A percentile compares a stretch with the other conserved stretches of the same genome.
Evolutionary conservation across 192 early-diverging fungal genomes (phyloP).

Genomic region (Paraglomus occultum): DNA sequence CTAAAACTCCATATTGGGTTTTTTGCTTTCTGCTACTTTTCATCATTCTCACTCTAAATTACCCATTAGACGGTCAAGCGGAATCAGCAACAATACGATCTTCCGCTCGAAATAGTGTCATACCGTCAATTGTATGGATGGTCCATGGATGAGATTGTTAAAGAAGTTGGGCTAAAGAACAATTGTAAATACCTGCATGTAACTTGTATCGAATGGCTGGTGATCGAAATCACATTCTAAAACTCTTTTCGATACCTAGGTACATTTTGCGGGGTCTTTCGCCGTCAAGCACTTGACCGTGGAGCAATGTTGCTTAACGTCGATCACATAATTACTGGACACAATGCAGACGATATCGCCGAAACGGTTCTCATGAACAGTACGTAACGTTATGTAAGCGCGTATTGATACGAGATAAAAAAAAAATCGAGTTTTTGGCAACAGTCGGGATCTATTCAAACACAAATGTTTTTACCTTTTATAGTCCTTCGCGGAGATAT

Average conservation of each 20-base stretch:
- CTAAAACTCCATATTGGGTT: too few species aligned
- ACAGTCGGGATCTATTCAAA: not conserved
- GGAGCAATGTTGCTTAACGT: conserved; percentile 88
- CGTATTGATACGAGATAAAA: not conserved
- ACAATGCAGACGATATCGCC: conserved; percentile 98
- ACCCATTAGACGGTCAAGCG: conserved; percentile 78
- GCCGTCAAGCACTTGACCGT: conserved; percentile 94
- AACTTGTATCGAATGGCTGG: not conserved
- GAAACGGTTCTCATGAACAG: conserved; percentile 99
- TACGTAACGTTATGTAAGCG: conserved; percentile 37
- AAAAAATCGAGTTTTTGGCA: not conserved
- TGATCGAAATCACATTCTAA: not conserved
- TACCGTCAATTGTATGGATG: conserved; percentile 97
- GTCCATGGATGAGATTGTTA: conserved; percentile 98
- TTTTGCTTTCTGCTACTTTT: not conserved
- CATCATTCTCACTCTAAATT: not conserved
- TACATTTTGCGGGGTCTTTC: conserved; percentile 98
- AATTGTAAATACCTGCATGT: conserved; percentile 62
- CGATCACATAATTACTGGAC: conserved; percentile 97
- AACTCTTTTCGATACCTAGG: conserved; percentile 14
- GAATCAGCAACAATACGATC: conserved; percentile 89
- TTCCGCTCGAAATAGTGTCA: conserved; percentile 92
- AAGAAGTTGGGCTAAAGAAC: conserved; percentile 92
- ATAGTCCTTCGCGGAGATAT: conserved; percentile 92
- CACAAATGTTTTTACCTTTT: not conserved